Conservation (phyloP, 108 stramenopile genomes). For the Chaetoceros tenuissimus region DNA sequence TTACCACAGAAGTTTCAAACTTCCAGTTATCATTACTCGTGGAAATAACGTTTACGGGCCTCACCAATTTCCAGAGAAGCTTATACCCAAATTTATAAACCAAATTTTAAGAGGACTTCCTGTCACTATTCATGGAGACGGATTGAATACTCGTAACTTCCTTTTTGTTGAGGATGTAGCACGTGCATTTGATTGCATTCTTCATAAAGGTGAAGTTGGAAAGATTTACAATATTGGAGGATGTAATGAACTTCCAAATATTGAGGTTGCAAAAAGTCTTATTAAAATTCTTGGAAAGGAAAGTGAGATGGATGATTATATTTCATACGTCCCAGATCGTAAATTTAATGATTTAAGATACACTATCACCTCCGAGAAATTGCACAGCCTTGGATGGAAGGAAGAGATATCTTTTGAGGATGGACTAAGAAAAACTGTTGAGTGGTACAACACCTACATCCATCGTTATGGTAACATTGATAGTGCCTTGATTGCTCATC, state of each 20-base stretch:
- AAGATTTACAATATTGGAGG: conserved; percentile 98
- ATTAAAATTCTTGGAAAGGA: conserved; percentile 75
- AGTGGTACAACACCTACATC: conserved; percentile 90
- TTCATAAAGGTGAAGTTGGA: conserved; percentile 88
- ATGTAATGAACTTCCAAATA: conserved; percentile 81
- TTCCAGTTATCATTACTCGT: conserved; percentile 94
- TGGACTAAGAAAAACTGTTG: conserved; percentile 88
- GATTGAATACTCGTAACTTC: conserved; percentile 95
- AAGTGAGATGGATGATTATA: conserved; percentile 49
- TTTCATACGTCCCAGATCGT: conserved; percentile 91
- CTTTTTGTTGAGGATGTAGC: conserved; percentile 96
- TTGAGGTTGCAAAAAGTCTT: conserved; percentile 81
- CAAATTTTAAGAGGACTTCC: conserved; percentile 82
- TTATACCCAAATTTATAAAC: conserved; percentile 98
- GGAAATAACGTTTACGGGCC: conserved; percentile 99
- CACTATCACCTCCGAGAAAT: conserved; percentile 87
- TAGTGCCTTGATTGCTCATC: conserved; percentile 93
- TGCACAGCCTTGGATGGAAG: conserved; percentile 85
- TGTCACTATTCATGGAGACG: conserved; percentile 96
- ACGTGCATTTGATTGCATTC: conserved; percentile 88
- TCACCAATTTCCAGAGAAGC: conserved; percentile 98
- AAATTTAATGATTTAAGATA: conserved; percentile 98
- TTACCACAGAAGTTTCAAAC: conserved; percentile 87
- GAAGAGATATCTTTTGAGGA: conserved; percentile 96
- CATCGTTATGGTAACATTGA: conserved; percentile 95